A percentile compares a stretch with the other conserved stretches of the same genome.
Conservation (phyloP, 2,329 filamentous ascomycete genomes). For the Cladosporium sp. region DNA sequence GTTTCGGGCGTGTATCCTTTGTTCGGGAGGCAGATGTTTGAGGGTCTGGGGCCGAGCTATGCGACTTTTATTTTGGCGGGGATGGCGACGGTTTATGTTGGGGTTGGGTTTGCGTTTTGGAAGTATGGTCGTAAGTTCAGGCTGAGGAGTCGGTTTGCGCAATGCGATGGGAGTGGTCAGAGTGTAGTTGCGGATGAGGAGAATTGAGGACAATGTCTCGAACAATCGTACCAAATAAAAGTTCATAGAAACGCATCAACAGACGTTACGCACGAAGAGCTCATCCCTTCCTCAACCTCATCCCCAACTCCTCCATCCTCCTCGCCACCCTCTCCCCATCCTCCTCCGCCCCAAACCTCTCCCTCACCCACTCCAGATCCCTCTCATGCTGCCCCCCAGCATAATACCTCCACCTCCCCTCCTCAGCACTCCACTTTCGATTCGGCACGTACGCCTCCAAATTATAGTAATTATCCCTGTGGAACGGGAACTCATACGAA, state of each 20-base stretch:
- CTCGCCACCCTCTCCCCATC: constrained; percentile 11
- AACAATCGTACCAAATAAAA: too few species aligned
- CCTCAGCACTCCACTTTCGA: constrained; percentile 48
- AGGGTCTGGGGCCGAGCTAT: constrained; percentile 35
- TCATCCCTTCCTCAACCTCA: neutral
- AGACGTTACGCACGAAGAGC: too few species aligned
- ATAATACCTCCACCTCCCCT: constrained; percentile 48
- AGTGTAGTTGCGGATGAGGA: too few species aligned
- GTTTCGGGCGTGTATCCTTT: constrained; percentile 39
- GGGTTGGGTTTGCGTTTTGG: neutral
- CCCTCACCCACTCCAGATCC: constrained; percentile 33
- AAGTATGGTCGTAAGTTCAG: neutral
- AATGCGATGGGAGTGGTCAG: neutral
- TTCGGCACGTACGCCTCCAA: constrained; percentile 56
- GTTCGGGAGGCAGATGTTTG: constrained; percentile 40
- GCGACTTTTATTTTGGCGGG: constrained; percentile 39
- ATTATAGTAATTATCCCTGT: constrained; percentile 57
- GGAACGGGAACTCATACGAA: constrained; percentile 50
- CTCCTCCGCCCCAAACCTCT: constrained; percentile 10
- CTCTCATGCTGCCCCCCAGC: constrained; percentile 33
- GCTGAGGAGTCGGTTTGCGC: neutral
- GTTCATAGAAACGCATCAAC: too few species aligned
- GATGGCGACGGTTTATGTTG: constrained; percentile 37
- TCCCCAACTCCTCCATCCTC: constrained; percentile 9
- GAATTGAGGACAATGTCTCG: too few species aligned